These are phyloP conservation scores for Phytophthora constricta DNA, from an alignment of 352 stramenopile species.

Conservation along the genomic window DNA sequence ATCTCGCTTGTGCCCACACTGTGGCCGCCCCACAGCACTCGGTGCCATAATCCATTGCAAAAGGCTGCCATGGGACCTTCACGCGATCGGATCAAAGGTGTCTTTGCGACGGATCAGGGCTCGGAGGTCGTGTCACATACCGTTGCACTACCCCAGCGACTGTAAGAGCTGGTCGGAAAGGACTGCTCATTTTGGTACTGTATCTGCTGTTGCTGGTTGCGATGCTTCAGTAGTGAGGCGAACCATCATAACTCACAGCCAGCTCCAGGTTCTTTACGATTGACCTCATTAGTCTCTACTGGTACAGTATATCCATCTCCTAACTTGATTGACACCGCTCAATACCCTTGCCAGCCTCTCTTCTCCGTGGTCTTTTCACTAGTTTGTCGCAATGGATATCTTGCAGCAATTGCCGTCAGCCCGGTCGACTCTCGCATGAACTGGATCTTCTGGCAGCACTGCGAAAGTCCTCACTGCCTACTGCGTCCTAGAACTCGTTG, in stretches of 20 bases:
- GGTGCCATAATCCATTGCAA: too few relatives aligned
- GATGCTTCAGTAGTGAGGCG: background rate
- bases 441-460: too few relatives aligned
- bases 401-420: slow-evolving; percentile 1
- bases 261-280: too few relatives aligned
- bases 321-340: slow-evolving; percentile 12
- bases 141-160: slow-evolving; percentile 4
- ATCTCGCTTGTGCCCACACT: background rate
- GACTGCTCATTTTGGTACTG: too few relatives aligned
- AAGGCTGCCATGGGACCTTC: too few relatives aligned
- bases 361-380: slow-evolving; percentile 6
- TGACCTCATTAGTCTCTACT: background rate
- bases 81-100: slow-evolving; percentile 30
- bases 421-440: background rate
- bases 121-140: slow-evolving; percentile 11
- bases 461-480: too few relatives aligned
- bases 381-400: background rate
- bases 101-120: slow-evolving; percentile 23
- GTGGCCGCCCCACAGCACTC: too few relatives aligned
- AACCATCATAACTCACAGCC: background rate
- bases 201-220: slow-evolving; percentile 4
- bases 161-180: background rate
- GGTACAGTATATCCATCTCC: background rate
- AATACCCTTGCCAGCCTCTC: slow-evolving; percentile 11
- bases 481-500: too few relatives aligned